Conservation (phyloP, 176 grass and related monocot genomes). For the Zoysia pacifica region DNA sequence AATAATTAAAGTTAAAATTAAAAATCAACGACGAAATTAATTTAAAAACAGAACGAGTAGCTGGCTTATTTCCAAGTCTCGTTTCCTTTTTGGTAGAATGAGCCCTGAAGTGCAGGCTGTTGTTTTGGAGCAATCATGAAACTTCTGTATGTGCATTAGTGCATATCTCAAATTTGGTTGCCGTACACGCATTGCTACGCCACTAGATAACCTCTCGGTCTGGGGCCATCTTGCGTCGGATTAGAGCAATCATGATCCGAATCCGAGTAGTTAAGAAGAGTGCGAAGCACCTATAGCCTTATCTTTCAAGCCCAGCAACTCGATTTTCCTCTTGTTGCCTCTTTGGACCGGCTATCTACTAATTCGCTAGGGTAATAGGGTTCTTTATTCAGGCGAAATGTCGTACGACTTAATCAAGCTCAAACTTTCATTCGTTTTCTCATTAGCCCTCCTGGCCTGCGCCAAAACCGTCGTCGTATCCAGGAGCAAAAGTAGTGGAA, state of each 20-base stretch:
- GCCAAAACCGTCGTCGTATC: too few species aligned
- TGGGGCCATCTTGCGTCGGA: conserved; percentile 11
- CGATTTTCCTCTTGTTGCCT: not conserved
- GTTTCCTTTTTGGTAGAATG: conserved; percentile 7
- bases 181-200: conserved; percentile 44
- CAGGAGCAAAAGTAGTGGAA: not conserved
- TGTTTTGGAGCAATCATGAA: conserved; percentile 22
- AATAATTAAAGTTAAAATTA: too few species aligned
- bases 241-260: conserved; percentile 41
- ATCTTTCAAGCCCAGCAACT: conserved; percentile 54
- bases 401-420: not conserved
- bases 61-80: not conserved
- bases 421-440: too few species aligned
- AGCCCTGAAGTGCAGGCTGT: conserved; percentile 4
- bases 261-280: conserved; percentile 35
- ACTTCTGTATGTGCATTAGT: not conserved
- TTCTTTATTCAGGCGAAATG: not conserved
- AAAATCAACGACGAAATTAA: too few species aligned
- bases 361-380: not conserved
- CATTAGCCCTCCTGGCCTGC: too few species aligned
- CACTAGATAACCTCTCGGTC: conserved; percentile 17
- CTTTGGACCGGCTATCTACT: conserved; percentile 13
- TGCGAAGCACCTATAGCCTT: conserved; percentile 29
- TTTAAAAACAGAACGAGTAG: not conserved
- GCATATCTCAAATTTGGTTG: conserved; percentile 19